These are phyloP conservation scores for Posidonia oceanica DNA, from an alignment of 116 monocot species.

Conservation along the genomic window DNA sequence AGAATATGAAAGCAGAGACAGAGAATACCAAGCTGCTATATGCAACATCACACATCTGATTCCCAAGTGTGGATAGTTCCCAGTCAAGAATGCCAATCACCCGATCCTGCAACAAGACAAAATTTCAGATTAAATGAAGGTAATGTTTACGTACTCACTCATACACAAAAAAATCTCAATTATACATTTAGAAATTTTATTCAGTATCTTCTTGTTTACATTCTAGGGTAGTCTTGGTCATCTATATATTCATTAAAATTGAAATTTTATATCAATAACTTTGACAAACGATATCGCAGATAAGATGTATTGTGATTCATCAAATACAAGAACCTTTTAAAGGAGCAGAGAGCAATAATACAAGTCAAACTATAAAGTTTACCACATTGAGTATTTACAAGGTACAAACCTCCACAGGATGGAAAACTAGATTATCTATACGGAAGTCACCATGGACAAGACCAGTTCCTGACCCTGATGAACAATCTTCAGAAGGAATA, in stretches of 20 bases:
- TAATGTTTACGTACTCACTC: too few relatives aligned
- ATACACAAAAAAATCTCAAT: too few relatives aligned
- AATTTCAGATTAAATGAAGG: background rate
- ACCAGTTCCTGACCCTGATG: constrained; percentile 38
- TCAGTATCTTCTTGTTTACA: too few relatives aligned
- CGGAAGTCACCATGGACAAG: constrained; percentile 98
- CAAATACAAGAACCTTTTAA: background rate
- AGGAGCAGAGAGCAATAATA: background rate
- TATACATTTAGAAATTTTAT: too few relatives aligned
- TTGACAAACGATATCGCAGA: too few relatives aligned
- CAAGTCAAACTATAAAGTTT: background rate
- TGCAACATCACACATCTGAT: constrained; percentile 99
- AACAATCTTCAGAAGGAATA: constrained; percentile 79
- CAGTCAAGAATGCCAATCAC: constrained; percentile 99
- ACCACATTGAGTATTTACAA: background rate
- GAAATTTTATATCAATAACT: too few relatives aligned
- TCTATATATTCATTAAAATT: too few relatives aligned
- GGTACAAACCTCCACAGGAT: constrained; percentile 58
- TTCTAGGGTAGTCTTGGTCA: too few relatives aligned
- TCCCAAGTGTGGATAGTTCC: constrained; percentile 95
- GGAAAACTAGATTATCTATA: constrained; percentile 93
- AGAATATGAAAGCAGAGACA: constrained; percentile 1
- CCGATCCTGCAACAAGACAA: constrained; percentile 44
- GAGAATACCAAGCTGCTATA: constrained; percentile 74
- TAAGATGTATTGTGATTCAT: background rate